phyloP scores from a whole-genome alignment of 495 filamentous ascomycete genomes.

The Podospora sp. region DNA sequence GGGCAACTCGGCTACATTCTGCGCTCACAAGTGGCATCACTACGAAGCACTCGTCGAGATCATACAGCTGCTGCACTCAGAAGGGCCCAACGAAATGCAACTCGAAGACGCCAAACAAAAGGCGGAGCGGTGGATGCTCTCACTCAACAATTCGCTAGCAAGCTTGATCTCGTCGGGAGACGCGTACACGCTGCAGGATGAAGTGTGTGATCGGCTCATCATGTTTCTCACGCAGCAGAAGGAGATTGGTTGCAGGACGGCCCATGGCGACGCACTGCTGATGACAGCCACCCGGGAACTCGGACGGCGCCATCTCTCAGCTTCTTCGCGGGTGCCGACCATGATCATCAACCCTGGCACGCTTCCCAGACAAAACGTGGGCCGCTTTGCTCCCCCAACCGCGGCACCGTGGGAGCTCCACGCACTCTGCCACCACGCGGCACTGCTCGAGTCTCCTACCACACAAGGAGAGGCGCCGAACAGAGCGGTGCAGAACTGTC shows the following conservation, averaged over 20 bases:
- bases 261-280: background rate
- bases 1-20: constrained; percentile 1
- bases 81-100: background rate
- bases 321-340: constrained; percentile 2
- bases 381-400: background rate
- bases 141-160: background rate
- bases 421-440: background rate
- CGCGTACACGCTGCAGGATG: background rate
- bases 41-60: constrained; percentile 1
- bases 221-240: background rate
- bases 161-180: background rate
- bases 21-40: constrained; percentile 5
- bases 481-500: constrained; percentile 2
- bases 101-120: constrained; percentile 2
- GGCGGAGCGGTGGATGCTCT: constrained; percentile 1
- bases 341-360: constrained; percentile 3
- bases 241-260: background rate
- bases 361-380: background rate
- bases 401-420: constrained; percentile 1
- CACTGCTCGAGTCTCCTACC: background rate
- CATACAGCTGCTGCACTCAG: background rate
- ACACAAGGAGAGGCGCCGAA: background rate
- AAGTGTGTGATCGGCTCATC: constrained; percentile 2
- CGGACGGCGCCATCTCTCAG: too few species aligned
- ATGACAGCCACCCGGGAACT: too few species aligned